Conservation (phyloP, 1,284 basidiomycete genomes). For the Coniferiporia weirii region DNA sequence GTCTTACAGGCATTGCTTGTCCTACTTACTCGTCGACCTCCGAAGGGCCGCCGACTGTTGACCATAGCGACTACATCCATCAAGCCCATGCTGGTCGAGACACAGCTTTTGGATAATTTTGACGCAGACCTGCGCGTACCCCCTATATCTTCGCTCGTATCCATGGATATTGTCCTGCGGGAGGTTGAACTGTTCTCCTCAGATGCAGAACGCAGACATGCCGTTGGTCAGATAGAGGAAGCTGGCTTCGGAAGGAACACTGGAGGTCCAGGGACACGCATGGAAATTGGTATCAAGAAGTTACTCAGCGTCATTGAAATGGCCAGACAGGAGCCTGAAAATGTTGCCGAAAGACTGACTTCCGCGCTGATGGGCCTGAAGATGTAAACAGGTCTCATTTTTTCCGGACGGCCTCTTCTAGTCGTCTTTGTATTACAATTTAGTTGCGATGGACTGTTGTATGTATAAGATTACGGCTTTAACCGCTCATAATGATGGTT, state of each 20-base stretch:
- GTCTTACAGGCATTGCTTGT: conserved; percentile 92
- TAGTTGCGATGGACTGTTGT: too few species aligned
- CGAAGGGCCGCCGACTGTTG: conserved; percentile 92
- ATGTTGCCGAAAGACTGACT: conserved; percentile 69
- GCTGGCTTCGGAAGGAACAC: conserved; percentile 68
- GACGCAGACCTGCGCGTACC: conserved; percentile 87
- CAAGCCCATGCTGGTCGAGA: conserved; percentile 81
- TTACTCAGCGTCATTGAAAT: conserved; percentile 91
- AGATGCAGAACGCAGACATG: conserved; percentile 51
- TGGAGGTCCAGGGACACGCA: conserved; percentile 35
- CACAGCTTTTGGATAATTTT: conserved; percentile 86
- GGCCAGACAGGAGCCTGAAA: conserved; percentile 90
- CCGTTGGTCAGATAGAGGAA: conserved; percentile 65
- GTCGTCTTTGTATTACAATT: not conserved
- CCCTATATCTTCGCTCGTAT: conserved; percentile 69
- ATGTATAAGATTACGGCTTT: too few species aligned
- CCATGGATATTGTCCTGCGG: conserved; percentile 76
- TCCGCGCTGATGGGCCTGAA: conserved; percentile 62
- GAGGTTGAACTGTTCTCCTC: conserved; percentile 78
- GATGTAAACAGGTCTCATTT: conserved; percentile 30
- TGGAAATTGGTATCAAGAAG: conserved; percentile 93
- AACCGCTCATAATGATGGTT: too few species aligned
- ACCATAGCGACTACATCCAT: conserved; percentile 92
- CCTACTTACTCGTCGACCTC: conserved; percentile 84
- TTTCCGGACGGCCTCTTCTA: not conserved